Evolutionary conservation across 805 yeast genomes (phyloP).

Genomic region (Cyberlindnera galapagoensis): DNA sequence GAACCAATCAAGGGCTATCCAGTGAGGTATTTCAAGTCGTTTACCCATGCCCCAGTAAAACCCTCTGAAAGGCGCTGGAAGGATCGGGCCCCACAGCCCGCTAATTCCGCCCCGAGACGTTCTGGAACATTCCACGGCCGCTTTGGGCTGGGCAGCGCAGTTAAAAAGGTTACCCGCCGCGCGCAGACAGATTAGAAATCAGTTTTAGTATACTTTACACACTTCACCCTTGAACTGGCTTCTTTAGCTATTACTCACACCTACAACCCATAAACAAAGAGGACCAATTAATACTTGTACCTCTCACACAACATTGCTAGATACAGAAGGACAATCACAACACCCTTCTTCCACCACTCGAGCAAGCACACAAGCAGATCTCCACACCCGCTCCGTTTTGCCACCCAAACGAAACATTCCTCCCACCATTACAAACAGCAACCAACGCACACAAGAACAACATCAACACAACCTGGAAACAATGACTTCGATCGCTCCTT

Average conservation of each 20-base stretch:
- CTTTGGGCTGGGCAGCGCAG: conserved; percentile 1
- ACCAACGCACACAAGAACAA: conserved; percentile 1
- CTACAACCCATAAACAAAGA: background rate
- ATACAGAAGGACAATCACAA: background rate
- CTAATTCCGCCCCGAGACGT: no score
- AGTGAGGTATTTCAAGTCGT: no score
- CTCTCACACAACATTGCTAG: background rate
- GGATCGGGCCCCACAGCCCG: no score
- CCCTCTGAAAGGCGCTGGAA: no score
- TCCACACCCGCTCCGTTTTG: conserved; percentile 3
- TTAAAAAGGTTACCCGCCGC: conserved; percentile 10
- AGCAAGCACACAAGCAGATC: background rate
- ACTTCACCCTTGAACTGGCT: no score
- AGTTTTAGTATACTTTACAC: conserved; percentile 1
- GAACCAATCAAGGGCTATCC: no score
- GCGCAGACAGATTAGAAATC: no score
- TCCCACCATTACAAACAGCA: conserved; percentile 1
- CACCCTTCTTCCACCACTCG: background rate
- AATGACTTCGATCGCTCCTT: conserved; percentile 45
- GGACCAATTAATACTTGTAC: background rate
- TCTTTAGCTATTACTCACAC: conserved; percentile 1
- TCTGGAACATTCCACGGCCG: conserved; percentile 10
- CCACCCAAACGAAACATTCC: conserved; percentile 4
- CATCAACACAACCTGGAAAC: background rate
- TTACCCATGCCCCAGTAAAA: no score